These are phyloP conservation scores for Nadsonia fulvescens DNA, from an alignment of 805 yeast species.

Conservation along the genomic window DNA sequence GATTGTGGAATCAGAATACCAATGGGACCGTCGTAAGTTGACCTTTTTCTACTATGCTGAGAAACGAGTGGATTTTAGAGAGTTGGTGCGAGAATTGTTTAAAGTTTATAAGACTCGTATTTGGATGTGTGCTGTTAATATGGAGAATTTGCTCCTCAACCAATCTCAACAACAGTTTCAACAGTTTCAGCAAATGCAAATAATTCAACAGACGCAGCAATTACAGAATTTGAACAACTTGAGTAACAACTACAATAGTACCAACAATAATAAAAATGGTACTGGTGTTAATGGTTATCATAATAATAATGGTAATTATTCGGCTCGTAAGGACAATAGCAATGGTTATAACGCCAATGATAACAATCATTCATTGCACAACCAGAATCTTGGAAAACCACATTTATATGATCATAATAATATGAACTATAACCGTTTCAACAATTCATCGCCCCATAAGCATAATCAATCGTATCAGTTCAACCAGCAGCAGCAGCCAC, in stretches of 20 bases:
- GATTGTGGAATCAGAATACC: constrained; percentile 66
- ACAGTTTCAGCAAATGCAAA: constrained; percentile 6
- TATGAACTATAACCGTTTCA: constrained; percentile 1
- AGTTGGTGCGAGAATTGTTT: constrained; percentile 57
- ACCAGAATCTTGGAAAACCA: constrained; percentile 3
- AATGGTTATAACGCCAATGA: neutral
- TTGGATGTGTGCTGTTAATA: constrained; percentile 66
- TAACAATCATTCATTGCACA: neutral
- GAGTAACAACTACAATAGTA: no score
- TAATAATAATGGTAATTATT: no score
- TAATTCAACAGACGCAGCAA: neutral
- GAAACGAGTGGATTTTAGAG: constrained; percentile 60
- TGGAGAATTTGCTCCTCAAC: constrained; percentile 2
- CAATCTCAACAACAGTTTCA: constrained; percentile 1
- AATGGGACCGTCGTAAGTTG: constrained; percentile 67
- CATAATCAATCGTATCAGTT: no score
- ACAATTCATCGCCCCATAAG: constrained; percentile 1
- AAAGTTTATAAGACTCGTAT: constrained; percentile 62
- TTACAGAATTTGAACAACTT: no score
- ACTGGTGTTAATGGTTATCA: no score
- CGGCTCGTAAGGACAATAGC: constrained; percentile 1
- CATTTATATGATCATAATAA: constrained; percentile 4
- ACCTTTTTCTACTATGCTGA: constrained; percentile 54
- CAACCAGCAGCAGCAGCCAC: constrained; percentile 2
- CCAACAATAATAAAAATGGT: no score